Base-by-base conservation (phyloP, 1,139 yeast genomes). In the Geotrichum carabidarum region DNA sequence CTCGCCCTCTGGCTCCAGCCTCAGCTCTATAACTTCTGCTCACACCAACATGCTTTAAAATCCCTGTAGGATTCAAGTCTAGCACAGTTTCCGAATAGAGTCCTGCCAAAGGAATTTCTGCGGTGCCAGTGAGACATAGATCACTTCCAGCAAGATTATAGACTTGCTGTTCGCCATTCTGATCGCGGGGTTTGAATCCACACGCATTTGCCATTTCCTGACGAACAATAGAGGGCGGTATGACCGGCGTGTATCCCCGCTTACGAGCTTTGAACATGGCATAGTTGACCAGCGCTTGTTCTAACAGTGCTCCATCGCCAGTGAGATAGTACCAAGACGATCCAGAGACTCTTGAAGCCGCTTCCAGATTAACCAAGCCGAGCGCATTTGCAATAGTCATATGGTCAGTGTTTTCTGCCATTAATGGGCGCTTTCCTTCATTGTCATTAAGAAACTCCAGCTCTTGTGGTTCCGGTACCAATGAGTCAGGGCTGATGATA, bases 1-100 rank as follows among this genome's bases (percentile, higher is more conserved):
- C 97, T 61, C 80, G 81, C 1, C 99, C 99, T 57, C 96, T 79
- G 1, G 99, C 94, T 1, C 99, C 99, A 0, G 99, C 99, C 68
- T 94, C 99, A 0, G 98, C 96, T 60, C 99, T 77, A 66, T 83
- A 94, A 58, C 96, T 82, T 61, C 98, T 76, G 48, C 95, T 86
- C 1, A 89, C 78, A 0, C 98, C 99, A 9, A 84, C 95, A 48
- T 80, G 78, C 63, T 79, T 81, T 14, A 73, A 62, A 0, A 95
- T 90, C 18, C 62, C 58, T 7, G 51, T 42, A 11, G 77, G 64
- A 0, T 71, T 70, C 4, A 65, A 63, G 12, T 72, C 64, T 44
- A 80, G 67, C 0, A 70, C 66, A 47, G 68, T 69, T 58, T 81
- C 75, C 9, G 80, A 81, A 44, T 70, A 68, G 59, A 85, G 72